Evolutionary conservation across 768 basidiomycete species (phyloP).

Genomic region (Boletus sp.): DNA sequence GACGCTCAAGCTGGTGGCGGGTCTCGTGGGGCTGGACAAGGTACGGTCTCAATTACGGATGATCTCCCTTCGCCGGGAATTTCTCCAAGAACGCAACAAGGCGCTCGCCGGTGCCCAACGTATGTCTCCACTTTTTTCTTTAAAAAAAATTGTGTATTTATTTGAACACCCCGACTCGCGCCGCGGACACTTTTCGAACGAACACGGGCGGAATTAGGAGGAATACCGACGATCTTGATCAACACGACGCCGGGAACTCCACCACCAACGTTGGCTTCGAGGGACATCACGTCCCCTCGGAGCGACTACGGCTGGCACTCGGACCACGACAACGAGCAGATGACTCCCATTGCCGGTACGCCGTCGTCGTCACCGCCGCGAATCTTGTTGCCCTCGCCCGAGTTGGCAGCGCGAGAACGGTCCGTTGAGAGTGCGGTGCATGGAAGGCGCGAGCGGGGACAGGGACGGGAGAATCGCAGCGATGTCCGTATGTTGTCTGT

Average conservation of each 20-base stretch:
- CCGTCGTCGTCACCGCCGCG: not conserved
- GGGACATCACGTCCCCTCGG: slow-evolving; percentile 51
- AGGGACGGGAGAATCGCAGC: too few species aligned
- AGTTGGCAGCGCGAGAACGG: slow-evolving; percentile 35
- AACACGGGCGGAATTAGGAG: slow-evolving; percentile 16
- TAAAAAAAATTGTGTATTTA: too few species aligned
- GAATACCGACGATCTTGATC: slow-evolving; percentile 71
- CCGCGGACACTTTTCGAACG: too few species aligned
- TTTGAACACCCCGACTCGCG: too few species aligned
- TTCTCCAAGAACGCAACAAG: slow-evolving; percentile 49
- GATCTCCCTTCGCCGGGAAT: slow-evolving; percentile 68
- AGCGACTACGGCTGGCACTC: not conserved
- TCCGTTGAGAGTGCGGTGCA: slow-evolving; percentile 9
- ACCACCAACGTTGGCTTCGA: slow-evolving; percentile 39
- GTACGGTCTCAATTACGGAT: slow-evolving; percentile 78
- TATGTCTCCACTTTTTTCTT: not conserved
- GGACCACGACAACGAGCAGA: not conserved
- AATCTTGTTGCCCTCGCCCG: slow-evolving; percentile 14
- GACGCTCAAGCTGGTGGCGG: slow-evolving; percentile 75
- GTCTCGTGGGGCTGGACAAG: slow-evolving; percentile 81
- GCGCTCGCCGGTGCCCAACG: slow-evolving; percentile 22
- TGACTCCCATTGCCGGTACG: not conserved
- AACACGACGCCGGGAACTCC: slow-evolving; percentile 25
- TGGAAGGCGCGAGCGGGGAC: not conserved
- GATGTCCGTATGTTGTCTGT: not conserved